These are phyloP conservation scores for Pleurozium schreberi DNA, from an alignment of 225 moss, liverwort and hornwort species.

Conservation along the genomic window DNA sequence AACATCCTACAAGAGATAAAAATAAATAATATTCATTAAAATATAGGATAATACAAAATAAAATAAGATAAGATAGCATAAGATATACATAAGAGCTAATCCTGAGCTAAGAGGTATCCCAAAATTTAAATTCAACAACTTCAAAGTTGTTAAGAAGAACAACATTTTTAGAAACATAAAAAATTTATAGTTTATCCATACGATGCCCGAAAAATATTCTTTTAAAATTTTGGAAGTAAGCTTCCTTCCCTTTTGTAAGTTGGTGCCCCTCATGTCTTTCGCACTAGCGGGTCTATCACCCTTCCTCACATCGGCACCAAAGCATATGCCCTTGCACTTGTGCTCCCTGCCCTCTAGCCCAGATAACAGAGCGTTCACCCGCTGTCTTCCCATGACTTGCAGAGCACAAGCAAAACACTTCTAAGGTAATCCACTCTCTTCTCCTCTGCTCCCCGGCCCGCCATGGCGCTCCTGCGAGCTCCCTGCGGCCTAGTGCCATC, in stretches of 20 bases:
- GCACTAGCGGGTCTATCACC: too few relatives aligned
- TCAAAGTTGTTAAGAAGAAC: not conserved
- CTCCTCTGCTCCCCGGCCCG: not conserved
- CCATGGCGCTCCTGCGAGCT: conserved; percentile 23
- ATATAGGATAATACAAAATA: not conserved
- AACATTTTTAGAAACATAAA: fast-evolving
- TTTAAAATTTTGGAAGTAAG: too few relatives aligned
- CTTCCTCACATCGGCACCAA: not conserved
- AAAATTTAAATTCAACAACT: not conserved
- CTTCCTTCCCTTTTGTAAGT: not conserved
- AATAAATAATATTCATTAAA: not conserved
- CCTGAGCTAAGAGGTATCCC: not conserved
- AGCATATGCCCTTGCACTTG: not conserved
- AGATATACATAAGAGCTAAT: not conserved
- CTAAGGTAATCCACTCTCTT: not conserved
- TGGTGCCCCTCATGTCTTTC: not conserved
- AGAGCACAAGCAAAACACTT: not conserved
- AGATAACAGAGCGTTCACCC: not conserved
- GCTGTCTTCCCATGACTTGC: not conserved
- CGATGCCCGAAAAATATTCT: fast-evolving
- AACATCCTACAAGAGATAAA: not conserved
- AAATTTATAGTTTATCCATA: too few relatives aligned
- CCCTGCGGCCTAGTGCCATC: not conserved
- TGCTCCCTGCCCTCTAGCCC: not conserved
- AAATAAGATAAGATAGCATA: not conserved